Evolutionary conservation across 495 filamentous ascomycete species (phyloP), one percentile per base, ranked within the genome.

Genomic region (Xylaria curta): DNA sequence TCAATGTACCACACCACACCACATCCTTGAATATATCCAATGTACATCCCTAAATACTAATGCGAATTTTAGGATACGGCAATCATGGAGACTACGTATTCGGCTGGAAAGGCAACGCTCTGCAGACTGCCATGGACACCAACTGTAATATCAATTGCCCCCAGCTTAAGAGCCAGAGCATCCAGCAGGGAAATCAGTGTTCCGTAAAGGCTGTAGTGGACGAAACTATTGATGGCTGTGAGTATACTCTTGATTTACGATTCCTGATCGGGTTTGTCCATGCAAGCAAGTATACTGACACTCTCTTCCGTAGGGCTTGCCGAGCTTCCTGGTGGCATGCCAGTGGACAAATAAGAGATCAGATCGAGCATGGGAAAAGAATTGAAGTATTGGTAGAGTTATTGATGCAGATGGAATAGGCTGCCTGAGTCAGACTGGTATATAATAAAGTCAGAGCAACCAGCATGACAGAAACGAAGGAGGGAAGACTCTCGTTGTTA

Each of bases 41-140:
- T 3, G 3, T 31, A 31, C 28, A 31, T 31, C 28, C 28, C 28
- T 31, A 3, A 31, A 31, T 31, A 31, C 28, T 31, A 31, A 31
- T 31, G 28, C 3, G 1, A 1, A 31, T 8, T 38, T 8, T 8
- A 0, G 82, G 82, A 1, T 82, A 78, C 70, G 78, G 79, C 0
- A 79, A 79, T 56, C 81, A 84, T 73, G 82, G 81, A 5, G 81
- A 84, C 71, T 82, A 83, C 49, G 73, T 83, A 1, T 83, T 83
- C 66, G 80, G 82, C 15, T 83, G 82, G 81, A 82, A 83, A 71
- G 80, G 78, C 31, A 64, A 81, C 54, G 78, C 77, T 1, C 73
- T 82, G 31, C 81, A 82, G 64, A 74, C 68, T n/a, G 80, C 80
- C 9, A 83, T 82, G 81, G 78, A 83, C 66, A 68, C 72, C 56